phyloP scores from a whole-genome alignment of 176 grass and related monocot genomes.

The Carex scoparia region DNA sequence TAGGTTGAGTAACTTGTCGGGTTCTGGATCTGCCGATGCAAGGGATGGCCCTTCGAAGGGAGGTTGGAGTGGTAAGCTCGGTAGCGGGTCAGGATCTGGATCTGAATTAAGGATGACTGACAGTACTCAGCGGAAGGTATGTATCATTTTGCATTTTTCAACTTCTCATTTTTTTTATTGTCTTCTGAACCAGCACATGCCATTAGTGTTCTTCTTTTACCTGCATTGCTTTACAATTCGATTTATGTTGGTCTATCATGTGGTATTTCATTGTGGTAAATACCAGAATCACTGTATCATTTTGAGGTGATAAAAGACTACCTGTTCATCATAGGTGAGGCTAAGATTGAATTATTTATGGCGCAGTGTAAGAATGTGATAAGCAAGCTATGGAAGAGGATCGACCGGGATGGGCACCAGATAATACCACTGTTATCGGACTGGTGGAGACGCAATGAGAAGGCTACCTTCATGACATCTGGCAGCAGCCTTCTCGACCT shows the following conservation, averaged over 20 bases:
- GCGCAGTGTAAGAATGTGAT: constrained; percentile 98
- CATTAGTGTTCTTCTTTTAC: not conserved
- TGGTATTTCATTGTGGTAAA: not conserved
- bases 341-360: not conserved
- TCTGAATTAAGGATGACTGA: constrained; percentile 78
- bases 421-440: constrained; percentile 77
- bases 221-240: not conserved
- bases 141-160: not conserved
- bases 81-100: constrained; percentile 32
- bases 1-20: constrained; percentile 51
- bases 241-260: not conserved
- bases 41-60: constrained; percentile 51
- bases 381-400: constrained; percentile 94
- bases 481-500: constrained; percentile 59
- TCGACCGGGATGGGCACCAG: constrained; percentile 85
- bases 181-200: not conserved
- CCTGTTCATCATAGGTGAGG: not conserved
- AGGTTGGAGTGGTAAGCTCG: constrained; percentile 52
- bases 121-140: constrained; percentile 91
- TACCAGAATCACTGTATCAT: not conserved
- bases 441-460: constrained; percentile 89
- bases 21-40: constrained; percentile 39
- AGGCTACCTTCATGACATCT: constrained; percentile 47
- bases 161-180: not conserved
- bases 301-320: not conserved